Evolutionary conservation across 768 basidiomycete species (phyloP), one percentile per base, ranked within the genome.

Genomic region (Gloeophyllum trabeum): DNA sequence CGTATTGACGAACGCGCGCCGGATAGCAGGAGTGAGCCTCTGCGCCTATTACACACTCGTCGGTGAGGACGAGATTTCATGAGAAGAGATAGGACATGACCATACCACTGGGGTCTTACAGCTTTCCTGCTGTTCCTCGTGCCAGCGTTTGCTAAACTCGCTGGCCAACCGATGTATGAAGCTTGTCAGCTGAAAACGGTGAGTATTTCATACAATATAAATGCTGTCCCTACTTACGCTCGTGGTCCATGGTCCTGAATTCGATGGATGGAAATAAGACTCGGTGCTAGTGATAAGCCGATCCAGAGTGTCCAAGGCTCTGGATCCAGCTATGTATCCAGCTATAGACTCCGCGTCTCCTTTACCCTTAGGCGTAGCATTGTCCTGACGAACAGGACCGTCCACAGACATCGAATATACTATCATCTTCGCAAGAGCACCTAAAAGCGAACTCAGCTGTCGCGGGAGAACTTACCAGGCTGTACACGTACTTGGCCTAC

Each of bases 191-290:
- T 83, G 39, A 26, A 40, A 40, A 20, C 32, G 19, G 19, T 21
- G 43, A 16, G 22, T 37, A 32, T 41, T 23, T 24, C 28, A 37
- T 18, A 34, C n/a, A 25, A 38, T 32, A 10, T 32, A 10, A 32
- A 10, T 32, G 28, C 16, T 16, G 28, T 32, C 19, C n/a, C 19
- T 24, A 56, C 70, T 46, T 49, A 83, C 79, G 45, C 65, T 55
- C 42, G 73, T 56, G 3, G 88, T 83, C 88, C 91, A 96, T 23
- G 71, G 64, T 3, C 93, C 93, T 23, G 80, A 79, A 55, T 96
- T 96, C 3, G 87, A 88, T 1, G 94, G 94, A 58, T 98, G 94
- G 63, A 97, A 98, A 67, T 85, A 94, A 0, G 83, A 79, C 55
- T 98, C 94, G 4, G 85, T 88, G 51, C 88, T 92, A 12, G 88